These are phyloP conservation scores for Trapa bicornis DNA, from an alignment of 345 rosid genomes.

Conservation along the genomic window DNA sequence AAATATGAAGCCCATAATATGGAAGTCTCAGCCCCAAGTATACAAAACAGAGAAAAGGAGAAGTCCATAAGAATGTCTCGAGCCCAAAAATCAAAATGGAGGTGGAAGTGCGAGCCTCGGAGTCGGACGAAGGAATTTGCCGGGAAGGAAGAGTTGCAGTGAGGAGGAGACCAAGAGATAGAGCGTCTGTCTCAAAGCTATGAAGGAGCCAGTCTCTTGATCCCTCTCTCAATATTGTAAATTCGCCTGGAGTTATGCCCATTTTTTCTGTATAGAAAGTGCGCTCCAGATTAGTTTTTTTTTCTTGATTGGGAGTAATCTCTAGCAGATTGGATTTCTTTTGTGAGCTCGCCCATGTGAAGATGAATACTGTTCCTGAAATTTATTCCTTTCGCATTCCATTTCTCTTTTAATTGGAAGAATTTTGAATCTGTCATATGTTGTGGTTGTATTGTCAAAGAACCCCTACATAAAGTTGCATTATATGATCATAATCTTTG, in stretches of 20 bases:
- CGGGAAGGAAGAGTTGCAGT: not conserved
- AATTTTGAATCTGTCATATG: no score
- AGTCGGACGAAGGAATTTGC: not conserved
- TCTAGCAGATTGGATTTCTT: not conserved
- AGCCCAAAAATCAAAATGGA: no score
- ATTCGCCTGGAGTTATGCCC: not conserved
- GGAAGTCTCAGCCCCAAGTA: no score
- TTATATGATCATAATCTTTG: not conserved
- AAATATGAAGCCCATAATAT: no score
- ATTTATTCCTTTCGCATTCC: not conserved
- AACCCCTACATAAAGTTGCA: no score
- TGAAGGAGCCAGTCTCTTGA: conserved; percentile 47
- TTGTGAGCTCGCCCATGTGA: not conserved
- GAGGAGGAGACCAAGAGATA: conserved; percentile 42
- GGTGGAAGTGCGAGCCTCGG: no score
- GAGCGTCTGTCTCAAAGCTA: conserved; percentile 83
- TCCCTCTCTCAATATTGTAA: conserved; percentile 1
- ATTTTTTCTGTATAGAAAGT: not conserved
- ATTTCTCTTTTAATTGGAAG: not conserved
- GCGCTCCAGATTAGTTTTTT: no score
- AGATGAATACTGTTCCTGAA: not conserved
- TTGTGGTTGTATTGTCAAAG: no score
- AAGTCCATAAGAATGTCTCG: no score
- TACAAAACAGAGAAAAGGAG: no score
- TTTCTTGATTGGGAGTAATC: not conserved